Conservation (phyloP, 2,329 filamentous ascomycete species). For the Penicillium crustosum region DNA sequence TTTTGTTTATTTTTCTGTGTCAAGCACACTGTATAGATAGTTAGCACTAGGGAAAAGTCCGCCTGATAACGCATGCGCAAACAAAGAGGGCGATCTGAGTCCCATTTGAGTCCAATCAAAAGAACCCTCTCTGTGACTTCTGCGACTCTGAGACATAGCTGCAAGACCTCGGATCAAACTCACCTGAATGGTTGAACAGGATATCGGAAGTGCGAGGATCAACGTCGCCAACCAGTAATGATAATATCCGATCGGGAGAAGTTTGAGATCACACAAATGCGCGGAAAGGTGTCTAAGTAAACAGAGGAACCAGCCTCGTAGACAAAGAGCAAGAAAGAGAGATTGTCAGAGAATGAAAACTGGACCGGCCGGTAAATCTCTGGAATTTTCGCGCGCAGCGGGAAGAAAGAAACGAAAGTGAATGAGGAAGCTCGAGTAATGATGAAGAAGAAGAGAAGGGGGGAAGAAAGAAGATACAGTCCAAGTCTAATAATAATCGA, state of each 20-base stretch:
- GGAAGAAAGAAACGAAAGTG: slow-evolving; percentile 35
- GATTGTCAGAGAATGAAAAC: slow-evolving; percentile 30
- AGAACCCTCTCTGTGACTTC: slow-evolving; percentile 8
- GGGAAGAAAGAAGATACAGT: slow-evolving; percentile 14
- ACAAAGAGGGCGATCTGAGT: slow-evolving; percentile 18
- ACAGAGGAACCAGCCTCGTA: slow-evolving; percentile 41
- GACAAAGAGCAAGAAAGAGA: slow-evolving; percentile 31
- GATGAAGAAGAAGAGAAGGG: slow-evolving; percentile 14
- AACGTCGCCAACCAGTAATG: slow-evolving; percentile 7
- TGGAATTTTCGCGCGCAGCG: slow-evolving; percentile 38
- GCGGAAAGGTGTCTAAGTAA: neutral
- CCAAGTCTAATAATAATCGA: slow-evolving; percentile 19
- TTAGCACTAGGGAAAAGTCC: slow-evolving; percentile 25
- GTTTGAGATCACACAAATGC: slow-evolving; percentile 11
- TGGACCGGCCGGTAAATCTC: slow-evolving; percentile 40
- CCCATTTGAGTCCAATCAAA: slow-evolving; percentile 5
- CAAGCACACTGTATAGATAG: slow-evolving; percentile 12
- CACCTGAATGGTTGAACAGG: slow-evolving; percentile 12
- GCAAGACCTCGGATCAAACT: slow-evolving; percentile 21
- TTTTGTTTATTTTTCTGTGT: slow-evolving; percentile 36
- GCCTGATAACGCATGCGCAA: slow-evolving; percentile 18
- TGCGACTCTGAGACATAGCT: slow-evolving; percentile 13
- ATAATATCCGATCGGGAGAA: slow-evolving; percentile 14
- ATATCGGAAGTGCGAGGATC: slow-evolving; percentile 11
- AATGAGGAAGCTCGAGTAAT: slow-evolving; percentile 20